A percentile compares a stretch with the other conserved stretches of the same genome.
Evolutionary conservation across 1,284 basidiomycete species (phyloP).

Genomic region (Baeospora myosura): DNA sequence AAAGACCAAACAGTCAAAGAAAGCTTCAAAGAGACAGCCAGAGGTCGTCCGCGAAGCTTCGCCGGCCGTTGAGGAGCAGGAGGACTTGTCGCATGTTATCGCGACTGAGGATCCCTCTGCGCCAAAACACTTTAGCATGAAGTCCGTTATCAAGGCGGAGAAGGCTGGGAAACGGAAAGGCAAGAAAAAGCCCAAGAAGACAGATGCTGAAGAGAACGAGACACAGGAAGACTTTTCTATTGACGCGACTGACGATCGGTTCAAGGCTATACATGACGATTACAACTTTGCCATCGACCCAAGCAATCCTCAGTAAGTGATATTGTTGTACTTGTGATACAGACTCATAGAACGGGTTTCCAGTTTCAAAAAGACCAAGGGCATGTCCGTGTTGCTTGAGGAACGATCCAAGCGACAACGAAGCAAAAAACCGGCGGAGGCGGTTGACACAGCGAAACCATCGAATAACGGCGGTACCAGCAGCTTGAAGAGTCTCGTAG

Average conservation of each 20-base stretch:
- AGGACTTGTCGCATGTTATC: slow-evolving; percentile 59
- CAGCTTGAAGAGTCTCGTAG: slow-evolving; percentile 63
- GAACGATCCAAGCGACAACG: slow-evolving; percentile 58
- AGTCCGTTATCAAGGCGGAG: slow-evolving; percentile 83
- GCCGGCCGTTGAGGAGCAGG: slow-evolving; percentile 57
- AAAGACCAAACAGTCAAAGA: slow-evolving; percentile 14
- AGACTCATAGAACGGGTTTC: slow-evolving; percentile 11
- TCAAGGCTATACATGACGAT: slow-evolving; percentile 84
- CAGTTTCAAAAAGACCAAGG: slow-evolving; percentile 86
- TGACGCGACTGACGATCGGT: slow-evolving; percentile 84
- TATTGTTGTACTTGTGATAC: not conserved
- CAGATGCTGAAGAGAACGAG: slow-evolving; percentile 46
- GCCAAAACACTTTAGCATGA: slow-evolving; percentile 85
- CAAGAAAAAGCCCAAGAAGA: slow-evolving; percentile 34
- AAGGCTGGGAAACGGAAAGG: slow-evolving; percentile 56
- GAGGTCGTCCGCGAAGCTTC: slow-evolving; percentile 17
- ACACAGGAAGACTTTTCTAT: slow-evolving; percentile 76
- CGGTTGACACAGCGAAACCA: slow-evolving; percentile 12
- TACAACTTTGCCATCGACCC: slow-evolving; percentile 94
- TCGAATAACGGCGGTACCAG: slow-evolving; percentile 17
- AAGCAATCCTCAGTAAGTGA: slow-evolving; percentile 82
- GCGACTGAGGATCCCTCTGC: slow-evolving; percentile 51
- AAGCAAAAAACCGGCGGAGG: slow-evolving; percentile 26
- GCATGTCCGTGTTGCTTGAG: slow-evolving; percentile 76
- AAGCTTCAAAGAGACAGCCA: slow-evolving; percentile 8